Conservation (phyloP, 2,329 filamentous ascomycete species). For the Trematosphaeria pertusa region DNA sequence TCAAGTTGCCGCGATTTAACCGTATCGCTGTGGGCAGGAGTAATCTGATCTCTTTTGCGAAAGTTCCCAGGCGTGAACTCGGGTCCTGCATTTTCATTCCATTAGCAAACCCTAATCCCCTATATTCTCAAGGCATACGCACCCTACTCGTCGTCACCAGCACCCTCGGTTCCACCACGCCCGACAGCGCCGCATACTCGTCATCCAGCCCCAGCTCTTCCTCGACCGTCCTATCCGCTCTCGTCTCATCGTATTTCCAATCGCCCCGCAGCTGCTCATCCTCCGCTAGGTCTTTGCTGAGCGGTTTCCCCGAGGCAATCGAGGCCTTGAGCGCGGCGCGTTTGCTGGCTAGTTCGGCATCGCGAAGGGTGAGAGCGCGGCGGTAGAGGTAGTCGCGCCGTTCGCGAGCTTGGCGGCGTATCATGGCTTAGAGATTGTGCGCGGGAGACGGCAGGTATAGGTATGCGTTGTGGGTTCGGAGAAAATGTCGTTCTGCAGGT, state of each 20-base stretch:
- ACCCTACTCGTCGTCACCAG: constrained; percentile 75
- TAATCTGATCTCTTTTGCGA: constrained; percentile 89
- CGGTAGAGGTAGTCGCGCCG: constrained; percentile 83
- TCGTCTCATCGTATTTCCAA: constrained; percentile 91
- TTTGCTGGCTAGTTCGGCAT: constrained; percentile 93
- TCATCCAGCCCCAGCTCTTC: constrained; percentile 81
- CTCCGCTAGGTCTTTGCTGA: constrained; percentile 82
- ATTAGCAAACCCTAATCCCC: background rate
- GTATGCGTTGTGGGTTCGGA: too few species aligned
- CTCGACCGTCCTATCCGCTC: constrained; percentile 69
- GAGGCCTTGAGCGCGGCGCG: constrained; percentile 85
- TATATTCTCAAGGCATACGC: background rate
- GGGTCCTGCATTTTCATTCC: constrained; percentile 73
- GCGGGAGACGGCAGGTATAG: too few species aligned
- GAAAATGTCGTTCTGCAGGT: too few species aligned
- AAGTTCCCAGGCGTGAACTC: constrained; percentile 81
- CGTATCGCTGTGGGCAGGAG: constrained; percentile 85
- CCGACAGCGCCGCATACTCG: constrained; percentile 90
- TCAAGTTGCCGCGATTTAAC: constrained; percentile 88
- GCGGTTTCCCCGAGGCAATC: constrained; percentile 85
- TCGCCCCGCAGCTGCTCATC: constrained; percentile 85
- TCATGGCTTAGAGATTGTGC: too few species aligned
- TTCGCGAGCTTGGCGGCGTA: constrained; percentile 70
- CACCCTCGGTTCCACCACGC: constrained; percentile 85
- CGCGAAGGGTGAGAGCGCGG: constrained; percentile 75